Base-by-base conservation (phyloP, 352 stramenopile genomes). In the Phytophthora citrophthora region DNA sequence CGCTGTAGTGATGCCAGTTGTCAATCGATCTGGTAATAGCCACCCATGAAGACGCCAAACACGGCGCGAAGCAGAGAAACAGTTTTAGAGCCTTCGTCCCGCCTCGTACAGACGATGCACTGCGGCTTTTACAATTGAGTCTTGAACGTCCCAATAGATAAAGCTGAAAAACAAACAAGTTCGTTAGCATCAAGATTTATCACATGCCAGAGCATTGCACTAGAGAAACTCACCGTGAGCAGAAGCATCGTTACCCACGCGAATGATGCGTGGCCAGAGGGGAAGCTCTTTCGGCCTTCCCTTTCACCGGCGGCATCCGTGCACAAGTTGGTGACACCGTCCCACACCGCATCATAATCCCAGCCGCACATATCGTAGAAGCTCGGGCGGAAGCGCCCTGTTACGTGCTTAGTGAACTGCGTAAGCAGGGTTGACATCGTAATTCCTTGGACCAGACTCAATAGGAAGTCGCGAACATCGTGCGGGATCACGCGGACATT, bases 321-420 rank as follows among this genome's bases (percentile, higher is more conserved):
- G 56, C 86, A 94, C 55, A 93, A 66, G 57, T 94, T 93, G 24
- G 75, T 69, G n/a, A 83, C 66, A 56, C 86, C 83, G 47, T 94
- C 83, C 83, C 86, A 94, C 12, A 88, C 70, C 3, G 77, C 61
- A 46, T 78, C 64, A 46, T 77, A 79, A 39, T 91, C 45, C 86
- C 86, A 94, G 38, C 74, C 71, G 57, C 86, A 94, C 83, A 94
- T 94, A 57, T 89, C 70, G 61, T 91, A 90, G 56, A 93, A 94
- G 61, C 74, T 86, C 26, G 83, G 86, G 29, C 86, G 86, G 61
- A 94, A 93, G 48, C 86, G 77, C 26, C 81, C 86, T 0, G 78
- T 84, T 29, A 80, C 75, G 62, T 83, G 82, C 59, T 94, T 94
- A 2, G 79, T 79, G 44, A 94, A 90, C 38, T 91, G 79, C n/a